These are phyloP conservation scores for Phaeophleospora eucalypticola DNA, from an alignment of 2,329 filamentous ascomycete species.

Conservation along the genomic window DNA sequence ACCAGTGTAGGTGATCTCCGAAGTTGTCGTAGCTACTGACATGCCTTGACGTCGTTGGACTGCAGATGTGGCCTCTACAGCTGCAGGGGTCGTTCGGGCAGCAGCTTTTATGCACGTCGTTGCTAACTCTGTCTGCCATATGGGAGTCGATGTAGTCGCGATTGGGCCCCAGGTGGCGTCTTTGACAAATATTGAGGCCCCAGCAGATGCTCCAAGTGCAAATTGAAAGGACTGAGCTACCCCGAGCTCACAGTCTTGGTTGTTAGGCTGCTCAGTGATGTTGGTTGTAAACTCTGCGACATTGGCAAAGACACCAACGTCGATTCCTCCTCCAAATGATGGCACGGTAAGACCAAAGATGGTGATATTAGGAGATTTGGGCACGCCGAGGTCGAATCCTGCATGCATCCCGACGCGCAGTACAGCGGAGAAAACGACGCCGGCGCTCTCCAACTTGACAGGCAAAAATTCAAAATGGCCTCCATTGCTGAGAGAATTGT, in stretches of 20 bases:
- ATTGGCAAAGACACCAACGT: slow-evolving; percentile 49
- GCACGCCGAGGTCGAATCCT: slow-evolving; percentile 28
- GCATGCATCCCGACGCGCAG: slow-evolving; percentile 48
- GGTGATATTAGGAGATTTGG: slow-evolving; percentile 5
- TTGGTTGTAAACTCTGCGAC: slow-evolving; percentile 54
- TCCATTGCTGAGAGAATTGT: too few relatives aligned
- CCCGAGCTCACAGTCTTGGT: slow-evolving; percentile 42
- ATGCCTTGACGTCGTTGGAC: slow-evolving; percentile 29
- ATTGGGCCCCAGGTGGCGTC: slow-evolving; percentile 49
- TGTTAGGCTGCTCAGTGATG: slow-evolving; percentile 40
- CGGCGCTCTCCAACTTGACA: slow-evolving; percentile 47
- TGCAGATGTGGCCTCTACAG: background rate
- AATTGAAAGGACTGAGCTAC: slow-evolving; percentile 50
- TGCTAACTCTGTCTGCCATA: too few relatives aligned
- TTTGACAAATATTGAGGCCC: slow-evolving; percentile 47
- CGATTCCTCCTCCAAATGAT: slow-evolving; percentile 41
- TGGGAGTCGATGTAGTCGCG: too few relatives aligned
- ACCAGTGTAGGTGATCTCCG: slow-evolving; percentile 37
- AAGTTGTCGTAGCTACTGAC: slow-evolving; percentile 40
- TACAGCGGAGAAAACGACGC: slow-evolving; percentile 44
- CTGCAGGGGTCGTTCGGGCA: background rate
- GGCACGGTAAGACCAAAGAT: background rate
- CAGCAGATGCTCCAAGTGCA: slow-evolving; percentile 52
- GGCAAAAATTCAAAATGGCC: slow-evolving; percentile 56
- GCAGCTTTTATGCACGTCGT: too few relatives aligned